phyloP scores from a whole-genome alignment of 257 asterid species.

The Euphrasia confusa region DNA sequence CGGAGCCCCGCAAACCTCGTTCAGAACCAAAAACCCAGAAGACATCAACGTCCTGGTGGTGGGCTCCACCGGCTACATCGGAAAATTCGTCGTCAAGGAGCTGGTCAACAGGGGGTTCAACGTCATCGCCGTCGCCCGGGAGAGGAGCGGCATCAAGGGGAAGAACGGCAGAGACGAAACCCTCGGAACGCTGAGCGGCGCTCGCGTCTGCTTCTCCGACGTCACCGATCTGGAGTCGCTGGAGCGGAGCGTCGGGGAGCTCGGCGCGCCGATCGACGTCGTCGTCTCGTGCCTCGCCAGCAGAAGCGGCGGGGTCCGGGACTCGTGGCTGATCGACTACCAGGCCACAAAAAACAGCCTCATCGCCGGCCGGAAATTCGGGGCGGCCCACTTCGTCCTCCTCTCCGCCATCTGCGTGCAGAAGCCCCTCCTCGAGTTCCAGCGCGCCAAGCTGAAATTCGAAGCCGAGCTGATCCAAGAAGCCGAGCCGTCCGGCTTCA shows the following conservation, averaged over 20 bases:
- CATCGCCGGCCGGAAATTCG: slow-evolving; percentile 65
- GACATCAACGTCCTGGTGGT: slow-evolving; percentile 72
- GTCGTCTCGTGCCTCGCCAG: slow-evolving; percentile 97
- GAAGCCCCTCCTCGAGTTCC: slow-evolving; percentile 98
- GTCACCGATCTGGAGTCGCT: slow-evolving; percentile 60
- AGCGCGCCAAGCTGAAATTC: slow-evolving; percentile 80
- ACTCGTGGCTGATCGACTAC: slow-evolving; percentile 90
- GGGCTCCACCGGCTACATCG: slow-evolving; percentile 94
- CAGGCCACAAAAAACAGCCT: slow-evolving; percentile 90
- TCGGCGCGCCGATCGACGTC: slow-evolving; percentile 62
- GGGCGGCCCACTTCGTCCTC: slow-evolving; percentile 84
- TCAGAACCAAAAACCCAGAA: slow-evolving; percentile 61
- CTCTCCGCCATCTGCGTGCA: slow-evolving; percentile 94
- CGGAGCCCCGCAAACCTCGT: slow-evolving; percentile 45
- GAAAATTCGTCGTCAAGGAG: slow-evolving; percentile 78
- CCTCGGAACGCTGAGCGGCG: slow-evolving; percentile 47
- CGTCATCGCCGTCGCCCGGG: slow-evolving; percentile 84
- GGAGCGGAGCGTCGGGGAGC: slow-evolving; percentile 44
- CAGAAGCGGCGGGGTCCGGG: slow-evolving; percentile 84
- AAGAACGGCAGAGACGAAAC: slow-evolving; percentile 64
- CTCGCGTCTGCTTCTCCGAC: slow-evolving; percentile 72
- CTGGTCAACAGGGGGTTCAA: slow-evolving; percentile 73
- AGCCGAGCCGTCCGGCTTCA: slow-evolving; percentile 33
- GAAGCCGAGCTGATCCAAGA: slow-evolving; percentile 66
- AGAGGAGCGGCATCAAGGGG: slow-evolving; percentile 73